Percentiles rank a stretch among this genome's conserved stretches.
phyloP scores from a whole-genome alignment of 2,329 filamentous ascomycete species.

The Fusarium algeriense region DNA sequence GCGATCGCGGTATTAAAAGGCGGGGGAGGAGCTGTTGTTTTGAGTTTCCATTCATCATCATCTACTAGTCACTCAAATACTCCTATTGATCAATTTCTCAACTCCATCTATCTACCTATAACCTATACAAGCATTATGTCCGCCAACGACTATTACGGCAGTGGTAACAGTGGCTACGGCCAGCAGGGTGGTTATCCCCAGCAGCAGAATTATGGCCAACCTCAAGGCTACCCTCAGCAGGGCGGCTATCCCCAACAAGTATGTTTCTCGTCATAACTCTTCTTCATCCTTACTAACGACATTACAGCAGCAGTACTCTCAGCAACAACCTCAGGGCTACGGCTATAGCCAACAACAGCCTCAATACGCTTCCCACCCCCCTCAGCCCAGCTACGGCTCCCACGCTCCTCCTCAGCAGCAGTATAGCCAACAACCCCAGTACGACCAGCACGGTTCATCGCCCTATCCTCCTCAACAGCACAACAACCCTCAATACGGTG shows the following conservation, averaged over 20 bases:
- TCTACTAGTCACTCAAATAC: neutral
- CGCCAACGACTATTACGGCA: conserved; percentile 55
- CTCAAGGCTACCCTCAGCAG: conserved; percentile 37
- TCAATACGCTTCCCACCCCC: conserved; percentile 40
- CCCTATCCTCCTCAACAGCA: conserved; percentile 44
- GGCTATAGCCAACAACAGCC: conserved; percentile 42
- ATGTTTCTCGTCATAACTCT: conserved; percentile 5
- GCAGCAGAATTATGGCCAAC: conserved; percentile 40
- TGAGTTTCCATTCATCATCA: conserved; percentile 1
- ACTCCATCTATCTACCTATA: neutral
- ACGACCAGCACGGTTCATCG: conserved; percentile 39
- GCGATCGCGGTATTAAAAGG: conserved; percentile 35
- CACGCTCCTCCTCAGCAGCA: conserved; percentile 45
- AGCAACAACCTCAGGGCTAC: conserved; percentile 36
- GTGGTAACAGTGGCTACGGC: conserved; percentile 42
- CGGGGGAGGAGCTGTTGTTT: conserved; percentile 24
- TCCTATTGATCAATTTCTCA: conserved; percentile 1
- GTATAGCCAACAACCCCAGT: conserved; percentile 36
- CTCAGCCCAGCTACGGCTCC: conserved; percentile 44
- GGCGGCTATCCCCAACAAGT: conserved; percentile 46
- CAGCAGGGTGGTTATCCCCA: conserved; percentile 45
- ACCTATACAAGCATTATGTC: conserved; percentile 49
- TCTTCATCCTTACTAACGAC: neutral
- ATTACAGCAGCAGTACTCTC: conserved; percentile 43
- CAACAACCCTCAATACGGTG: conserved; percentile 37